Conservation (phyloP, 2,329 filamentous ascomycete genomes). For the Hypomyces perniciosus region DNA sequence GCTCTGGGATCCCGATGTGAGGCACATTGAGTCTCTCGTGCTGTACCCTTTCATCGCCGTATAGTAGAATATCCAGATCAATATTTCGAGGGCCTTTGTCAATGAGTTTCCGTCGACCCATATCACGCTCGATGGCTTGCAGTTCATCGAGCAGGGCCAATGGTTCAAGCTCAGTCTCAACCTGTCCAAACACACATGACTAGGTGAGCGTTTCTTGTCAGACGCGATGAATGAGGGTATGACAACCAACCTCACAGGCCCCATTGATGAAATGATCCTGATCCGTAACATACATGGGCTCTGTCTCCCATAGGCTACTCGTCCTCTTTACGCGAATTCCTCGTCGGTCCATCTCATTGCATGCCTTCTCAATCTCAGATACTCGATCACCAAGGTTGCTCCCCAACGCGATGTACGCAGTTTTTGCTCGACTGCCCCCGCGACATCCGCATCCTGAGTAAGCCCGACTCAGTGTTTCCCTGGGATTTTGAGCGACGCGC, state of each 20-base stretch:
- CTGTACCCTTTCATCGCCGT: conserved; percentile 59
- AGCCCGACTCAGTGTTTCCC: conserved; percentile 13
- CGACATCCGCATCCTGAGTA: conserved; percentile 31
- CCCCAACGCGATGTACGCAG: conserved; percentile 79
- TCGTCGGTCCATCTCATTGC: conserved; percentile 65
- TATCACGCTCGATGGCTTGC: conserved; percentile 72
- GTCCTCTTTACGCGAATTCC: conserved; percentile 72
- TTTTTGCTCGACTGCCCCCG: conserved; percentile 31
- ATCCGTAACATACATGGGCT: conserved; percentile 92
- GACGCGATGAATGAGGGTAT: background rate
- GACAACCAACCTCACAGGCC: conserved; percentile 66
- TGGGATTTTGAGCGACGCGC: background rate
- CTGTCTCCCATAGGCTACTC: conserved; percentile 88
- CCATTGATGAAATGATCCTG: conserved; percentile 89
- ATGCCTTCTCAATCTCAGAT: conserved; percentile 77
- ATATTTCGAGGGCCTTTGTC: conserved; percentile 95
- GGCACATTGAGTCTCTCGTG: conserved; percentile 76
- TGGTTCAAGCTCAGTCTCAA: conserved; percentile 72
- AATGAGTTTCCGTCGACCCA: conserved; percentile 77
- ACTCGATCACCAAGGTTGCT: conserved; percentile 89
- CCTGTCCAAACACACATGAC: conserved; percentile 40
- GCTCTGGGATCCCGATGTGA: conserved; percentile 77
- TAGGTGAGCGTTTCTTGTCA: background rate
- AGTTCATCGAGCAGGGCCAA: conserved; percentile 71
- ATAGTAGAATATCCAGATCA: conserved; percentile 87